Percentiles rank a stretch among this genome's conserved stretches.
Evolutionary conservation across 768 basidiomycete genomes (phyloP).

Genomic region (Tylopilus sp.): DNA sequence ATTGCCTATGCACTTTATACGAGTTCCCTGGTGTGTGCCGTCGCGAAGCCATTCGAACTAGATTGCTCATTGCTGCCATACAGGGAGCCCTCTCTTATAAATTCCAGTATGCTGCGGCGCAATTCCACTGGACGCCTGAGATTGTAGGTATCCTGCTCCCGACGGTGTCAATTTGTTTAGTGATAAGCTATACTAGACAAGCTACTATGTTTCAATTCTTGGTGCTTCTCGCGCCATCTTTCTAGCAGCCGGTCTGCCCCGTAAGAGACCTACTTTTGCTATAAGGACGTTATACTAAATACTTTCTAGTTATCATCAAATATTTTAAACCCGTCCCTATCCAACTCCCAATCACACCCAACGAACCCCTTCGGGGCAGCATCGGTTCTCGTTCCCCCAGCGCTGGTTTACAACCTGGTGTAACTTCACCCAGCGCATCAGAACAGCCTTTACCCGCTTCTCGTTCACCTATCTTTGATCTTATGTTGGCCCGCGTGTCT

Average conservation of each 20-base stretch:
- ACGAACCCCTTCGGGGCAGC: conserved; percentile 17
- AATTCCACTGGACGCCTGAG: conserved; percentile 68
- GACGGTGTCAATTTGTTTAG: not conserved
- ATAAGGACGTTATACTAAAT: not conserved
- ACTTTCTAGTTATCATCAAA: conserved; percentile 50
- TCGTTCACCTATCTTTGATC: conserved; percentile 58
- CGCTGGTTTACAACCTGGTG: not conserved
- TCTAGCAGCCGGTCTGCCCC: conserved; percentile 55
- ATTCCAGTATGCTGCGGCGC: conserved; percentile 61
- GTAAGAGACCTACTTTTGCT: conserved; percentile 39
- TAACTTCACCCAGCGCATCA: conserved; percentile 4
- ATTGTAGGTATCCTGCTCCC: conserved; percentile 37
- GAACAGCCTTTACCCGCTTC: conserved; percentile 1
- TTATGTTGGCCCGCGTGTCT: conserved; percentile 63
- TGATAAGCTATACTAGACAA: conserved; percentile 42
- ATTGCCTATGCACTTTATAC: conserved; percentile 46
- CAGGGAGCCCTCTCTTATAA: conserved; percentile 58
- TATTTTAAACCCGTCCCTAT: conserved; percentile 43
- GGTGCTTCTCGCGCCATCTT: conserved; percentile 53
- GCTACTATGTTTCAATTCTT: conserved; percentile 64
- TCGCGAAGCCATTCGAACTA: not conserved
- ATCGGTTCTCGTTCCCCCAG: not conserved
- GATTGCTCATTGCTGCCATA: not conserved
- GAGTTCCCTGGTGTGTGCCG: conserved; percentile 43
- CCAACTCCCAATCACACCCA: conserved; percentile 8